Percentiles rank a stretch among this genome's conserved stretches.
Evolutionary conservation across 108 stramenopile species (phyloP).

Genomic region (Fistulifera solaris): DNA sequence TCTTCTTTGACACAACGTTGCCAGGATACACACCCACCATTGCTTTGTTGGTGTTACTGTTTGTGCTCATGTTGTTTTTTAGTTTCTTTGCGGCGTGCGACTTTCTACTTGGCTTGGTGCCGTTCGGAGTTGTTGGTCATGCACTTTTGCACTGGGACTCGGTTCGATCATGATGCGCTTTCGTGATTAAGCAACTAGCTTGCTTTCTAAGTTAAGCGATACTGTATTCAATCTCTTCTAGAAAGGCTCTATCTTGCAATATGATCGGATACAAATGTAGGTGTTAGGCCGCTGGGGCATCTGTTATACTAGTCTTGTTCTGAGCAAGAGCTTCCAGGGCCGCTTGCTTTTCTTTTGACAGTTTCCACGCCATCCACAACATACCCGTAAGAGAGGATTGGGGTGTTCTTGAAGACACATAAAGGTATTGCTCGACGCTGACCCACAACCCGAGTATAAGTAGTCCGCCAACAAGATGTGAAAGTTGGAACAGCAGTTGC

Average conservation of each 20-base stretch:
- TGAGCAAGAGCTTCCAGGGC: not conserved
- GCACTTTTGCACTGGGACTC: too few species aligned
- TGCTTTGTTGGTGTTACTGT: slow-evolving; percentile 11
- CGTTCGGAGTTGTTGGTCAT: too few species aligned
- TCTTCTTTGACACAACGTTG: slow-evolving; percentile 38
- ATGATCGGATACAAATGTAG: too few species aligned
- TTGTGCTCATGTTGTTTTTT: slow-evolving; percentile 13
- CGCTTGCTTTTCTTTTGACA: not conserved
- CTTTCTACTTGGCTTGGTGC: too few species aligned
- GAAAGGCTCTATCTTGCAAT: too few species aligned
- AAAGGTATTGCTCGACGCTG: slow-evolving; percentile 9
- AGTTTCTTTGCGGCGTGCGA: slow-evolving; percentile 2
- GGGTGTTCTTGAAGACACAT: slow-evolving; percentile 36
- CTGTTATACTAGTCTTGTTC: too few species aligned
- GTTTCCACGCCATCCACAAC: slow-evolving; percentile 20
- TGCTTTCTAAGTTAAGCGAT: too few species aligned
- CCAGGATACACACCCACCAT: slow-evolving; percentile 12
- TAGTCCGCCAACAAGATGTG: slow-evolving; percentile 31
- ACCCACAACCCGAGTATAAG: slow-evolving; percentile 31
- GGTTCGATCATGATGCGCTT: too few species aligned
- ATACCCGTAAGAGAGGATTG: slow-evolving; percentile 29
- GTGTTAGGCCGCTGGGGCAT: too few species aligned
- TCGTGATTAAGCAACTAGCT: too few species aligned
- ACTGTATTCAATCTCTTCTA: too few species aligned
- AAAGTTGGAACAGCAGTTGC: slow-evolving; percentile 45